phyloP scores from a whole-genome alignment of 2,329 filamentous ascomycete species.

The Periconia sp. region DNA sequence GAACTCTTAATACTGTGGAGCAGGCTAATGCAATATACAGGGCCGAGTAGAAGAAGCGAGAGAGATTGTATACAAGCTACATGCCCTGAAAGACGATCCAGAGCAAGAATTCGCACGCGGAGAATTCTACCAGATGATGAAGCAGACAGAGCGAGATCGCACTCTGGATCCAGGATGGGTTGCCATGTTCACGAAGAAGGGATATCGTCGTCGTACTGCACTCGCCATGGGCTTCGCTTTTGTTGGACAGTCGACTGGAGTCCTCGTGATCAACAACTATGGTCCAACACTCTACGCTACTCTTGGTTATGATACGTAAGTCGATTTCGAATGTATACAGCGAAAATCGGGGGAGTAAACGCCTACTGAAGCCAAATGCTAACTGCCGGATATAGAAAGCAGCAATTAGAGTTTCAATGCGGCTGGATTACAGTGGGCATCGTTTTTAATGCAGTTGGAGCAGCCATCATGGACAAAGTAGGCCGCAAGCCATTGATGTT shows the following conservation, averaged over 20 bases:
- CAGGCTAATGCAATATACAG: too few species aligned
- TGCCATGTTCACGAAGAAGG: conserved; percentile 29
- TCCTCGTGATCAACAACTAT: conserved; percentile 33
- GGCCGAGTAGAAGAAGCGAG: too few species aligned
- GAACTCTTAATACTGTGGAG: too few species aligned
- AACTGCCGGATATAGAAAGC: too few species aligned
- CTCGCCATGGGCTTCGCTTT: conserved; percentile 30
- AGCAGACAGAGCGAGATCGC: too few species aligned
- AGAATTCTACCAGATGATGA: too few species aligned
- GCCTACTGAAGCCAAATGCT: too few species aligned
- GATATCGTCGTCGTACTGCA: conserved; percentile 24
- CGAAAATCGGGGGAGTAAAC: too few species aligned
- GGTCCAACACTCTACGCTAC: conserved; percentile 29
- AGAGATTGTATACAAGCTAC: too few species aligned
- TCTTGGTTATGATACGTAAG: conserved; percentile 27
- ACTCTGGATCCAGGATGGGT: conserved; percentile 22
- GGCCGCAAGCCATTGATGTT: conserved; percentile 28
- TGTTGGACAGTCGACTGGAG: conserved; percentile 26
- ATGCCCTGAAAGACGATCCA: too few species aligned
- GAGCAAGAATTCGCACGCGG: too few species aligned
- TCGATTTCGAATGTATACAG: too few species aligned
- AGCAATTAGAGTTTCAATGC: conserved; percentile 28
- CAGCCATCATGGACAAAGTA: conserved; percentile 20
- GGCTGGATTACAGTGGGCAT: conserved; percentile 34
- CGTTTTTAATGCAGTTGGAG: conserved; percentile 24